A percentile compares a stretch with the other conserved stretches of the same genome.
Evolutionary conservation across 495 filamentous ascomycete species (phyloP).

Genomic region (Penicillium bialowiezense): DNA sequence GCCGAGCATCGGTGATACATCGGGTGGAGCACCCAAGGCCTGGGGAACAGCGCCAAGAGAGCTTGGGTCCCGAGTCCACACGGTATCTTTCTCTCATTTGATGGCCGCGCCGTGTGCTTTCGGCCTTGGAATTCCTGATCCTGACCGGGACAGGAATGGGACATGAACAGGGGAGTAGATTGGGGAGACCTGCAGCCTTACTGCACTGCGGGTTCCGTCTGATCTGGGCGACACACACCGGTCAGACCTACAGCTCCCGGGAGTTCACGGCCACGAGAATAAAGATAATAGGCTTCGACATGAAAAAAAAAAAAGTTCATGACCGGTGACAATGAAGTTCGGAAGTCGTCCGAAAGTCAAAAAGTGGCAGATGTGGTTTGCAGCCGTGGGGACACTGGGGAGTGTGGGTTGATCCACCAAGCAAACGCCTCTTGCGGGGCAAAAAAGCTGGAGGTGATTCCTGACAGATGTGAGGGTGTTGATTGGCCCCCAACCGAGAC

Average conservation of each 20-base stretch:
- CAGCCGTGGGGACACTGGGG: neutral
- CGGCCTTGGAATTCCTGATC: too few relatives aligned
- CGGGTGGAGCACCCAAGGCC: conserved; percentile 9
- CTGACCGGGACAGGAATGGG: too few relatives aligned
- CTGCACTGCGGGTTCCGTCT: neutral
- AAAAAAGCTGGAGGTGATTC: neutral
- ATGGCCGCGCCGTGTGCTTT: conserved; percentile 9
- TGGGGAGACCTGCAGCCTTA: neutral
- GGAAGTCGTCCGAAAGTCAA: neutral
- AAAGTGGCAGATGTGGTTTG: neutral
- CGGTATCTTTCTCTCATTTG: conserved; percentile 12
- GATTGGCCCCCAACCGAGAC: conserved; percentile 7
- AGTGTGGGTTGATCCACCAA: neutral
- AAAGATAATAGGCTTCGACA: too few relatives aligned
- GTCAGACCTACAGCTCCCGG: too few relatives aligned
- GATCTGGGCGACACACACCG: too few relatives aligned
- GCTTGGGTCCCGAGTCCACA: conserved; percentile 18
- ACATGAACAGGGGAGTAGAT: neutral
- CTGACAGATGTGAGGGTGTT: neutral
- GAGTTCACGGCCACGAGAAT: too few relatives aligned
- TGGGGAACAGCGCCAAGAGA: conserved; percentile 21
- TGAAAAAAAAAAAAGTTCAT: too few relatives aligned
- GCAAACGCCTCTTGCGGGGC: neutral
- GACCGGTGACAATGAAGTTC: neutral
- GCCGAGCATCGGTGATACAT: conserved; percentile 13